Percentiles rank a stretch among this genome's conserved stretches.
Evolutionary conservation across 169 alveolate genomes (phyloP).

Genomic region (Plasmodium chabaudi): DNA sequence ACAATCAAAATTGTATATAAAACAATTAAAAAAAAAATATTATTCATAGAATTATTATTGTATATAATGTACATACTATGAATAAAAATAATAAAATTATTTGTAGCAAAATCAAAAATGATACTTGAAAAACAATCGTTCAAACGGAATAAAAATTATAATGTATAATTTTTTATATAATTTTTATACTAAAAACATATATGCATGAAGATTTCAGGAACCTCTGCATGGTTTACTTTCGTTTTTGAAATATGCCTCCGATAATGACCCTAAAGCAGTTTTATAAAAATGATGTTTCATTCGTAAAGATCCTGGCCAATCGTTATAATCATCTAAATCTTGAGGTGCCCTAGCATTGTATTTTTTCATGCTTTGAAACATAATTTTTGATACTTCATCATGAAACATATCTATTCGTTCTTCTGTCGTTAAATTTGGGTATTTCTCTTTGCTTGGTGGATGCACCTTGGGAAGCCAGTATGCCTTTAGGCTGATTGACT

Average conservation of each 20-base stretch:
- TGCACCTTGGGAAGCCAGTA: conserved; percentile 65
- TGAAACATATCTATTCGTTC: conserved; percentile 54
- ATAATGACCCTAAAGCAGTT: conserved; percentile 50
- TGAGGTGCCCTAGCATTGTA: conserved; percentile 62
- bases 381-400: conserved; percentile 70
- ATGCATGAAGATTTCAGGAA: not conserved
- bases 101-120: too few relatives aligned
- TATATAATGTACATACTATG: too few relatives aligned
- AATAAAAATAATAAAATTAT: too few relatives aligned
- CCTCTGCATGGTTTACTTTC: conserved; percentile 32
- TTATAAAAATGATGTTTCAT: conserved; percentile 27
- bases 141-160: too few relatives aligned
- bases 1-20: too few relatives aligned
- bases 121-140: too few relatives aligned
- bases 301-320: conserved; percentile 76
- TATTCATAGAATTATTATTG: too few relatives aligned
- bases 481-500: conserved; percentile 17
- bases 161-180: too few relatives aligned
- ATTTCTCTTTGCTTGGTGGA: conserved; percentile 48
- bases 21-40: too few relatives aligned
- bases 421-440: conserved; percentile 34
- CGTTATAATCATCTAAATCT: conserved; percentile 66
- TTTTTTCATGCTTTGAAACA: conserved; percentile 64
- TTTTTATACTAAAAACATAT: too few relatives aligned
- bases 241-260: conserved; percentile 23